Base-by-base conservation (phyloP, 2,329 filamentous ascomycete genomes). In the Cytospora piceicola region DNA sequence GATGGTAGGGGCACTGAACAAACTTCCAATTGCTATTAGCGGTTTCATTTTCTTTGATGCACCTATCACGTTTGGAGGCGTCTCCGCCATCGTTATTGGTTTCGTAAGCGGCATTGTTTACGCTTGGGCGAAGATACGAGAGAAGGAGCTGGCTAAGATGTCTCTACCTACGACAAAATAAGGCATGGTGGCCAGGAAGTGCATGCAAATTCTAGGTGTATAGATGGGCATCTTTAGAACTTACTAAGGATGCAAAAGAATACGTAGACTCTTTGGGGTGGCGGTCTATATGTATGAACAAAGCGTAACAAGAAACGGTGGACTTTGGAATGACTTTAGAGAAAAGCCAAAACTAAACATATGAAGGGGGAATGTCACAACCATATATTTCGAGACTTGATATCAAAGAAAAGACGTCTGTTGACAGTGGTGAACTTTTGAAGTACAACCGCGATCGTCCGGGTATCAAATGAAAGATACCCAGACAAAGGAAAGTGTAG, bases 1-100 rank as follows among this genome's bases (percentile, higher is more conserved):
- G 34, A 98, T 99, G 94, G 95, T 98, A 64, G 95, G 95, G 68
- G 92, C 94, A 24, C 84, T 98, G 74, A 99, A 99, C 86, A 99
- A 99, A 84, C 89, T 99, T 34, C 95, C 95, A 51, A 93, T 99
- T 72, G 95, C 95, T 63, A 78, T 99, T 71, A 94, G 90, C 61
- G 95, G 95, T 36, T 86, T 99, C 51, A 79, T 98, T 73, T 98
- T 99, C 85, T 99, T 99, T 80, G 87, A 94, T 69, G 93, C 94
- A 0, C 94, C 95, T 0, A 91, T 97, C 72, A 98, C 95, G 0
- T 86, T 97, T 68, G 93, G 93, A 71, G 95, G 92, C 75, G 91
- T 97, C 14, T 92, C 92, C 22, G 95, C 95, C 71, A 98, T 99
- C 73, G 83, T 89, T 66, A 85, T 98, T 65, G 95, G 94, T 32